Evolutionary conservation across 2,329 filamentous ascomycete genomes (phyloP), one percentile per base, ranked within the genome.

Genomic region (Ophiostoma populinum): DNA sequence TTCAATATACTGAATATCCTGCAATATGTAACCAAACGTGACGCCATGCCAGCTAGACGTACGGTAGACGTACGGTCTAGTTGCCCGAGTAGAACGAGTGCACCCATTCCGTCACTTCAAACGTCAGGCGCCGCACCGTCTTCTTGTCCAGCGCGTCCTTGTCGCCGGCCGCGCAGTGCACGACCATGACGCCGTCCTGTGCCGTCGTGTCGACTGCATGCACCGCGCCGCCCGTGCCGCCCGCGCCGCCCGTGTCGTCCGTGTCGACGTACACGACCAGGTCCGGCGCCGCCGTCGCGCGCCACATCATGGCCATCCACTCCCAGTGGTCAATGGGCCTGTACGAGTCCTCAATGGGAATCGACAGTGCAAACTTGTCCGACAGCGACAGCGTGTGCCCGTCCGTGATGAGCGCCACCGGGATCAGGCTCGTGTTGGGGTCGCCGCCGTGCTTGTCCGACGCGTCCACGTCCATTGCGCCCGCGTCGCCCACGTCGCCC

Each of bases 281-380:
- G 53, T 95, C 87, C 0, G 87, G 74, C 0, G 80, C 82, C 1
- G 86, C 66, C 36, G 81, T 79, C 8, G 83, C 82, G 8, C 86
- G 75, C 87, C 87, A 95, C 16, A 94, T 67, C 28, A 80, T 87
- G 24, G 87, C 87, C 63, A 90, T 83, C 87, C 87, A 95, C 54
- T 92, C 80, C 85, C 87, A 95, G 57, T 95, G 87, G 47, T 92
- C 85, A n/a, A 80, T 67, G 0, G 80, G 75, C 12, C 73, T 69
- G 52, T 92, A 93, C 6, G 67, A 63, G 49, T 92, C 85, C 13
- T 65, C 60, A 44, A 92, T 83, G 2, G 80, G 77, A 28, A 86
- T 73, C 11, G 65, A 62, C 36, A 70, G 72, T 1, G 85, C 80
- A 51, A 78, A 87, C 32, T 65, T 61, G 51, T 94, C 80, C 1